phyloP scores from a whole-genome alignment of 129 eudicot species.

The Glebionis coronaria region DNA sequence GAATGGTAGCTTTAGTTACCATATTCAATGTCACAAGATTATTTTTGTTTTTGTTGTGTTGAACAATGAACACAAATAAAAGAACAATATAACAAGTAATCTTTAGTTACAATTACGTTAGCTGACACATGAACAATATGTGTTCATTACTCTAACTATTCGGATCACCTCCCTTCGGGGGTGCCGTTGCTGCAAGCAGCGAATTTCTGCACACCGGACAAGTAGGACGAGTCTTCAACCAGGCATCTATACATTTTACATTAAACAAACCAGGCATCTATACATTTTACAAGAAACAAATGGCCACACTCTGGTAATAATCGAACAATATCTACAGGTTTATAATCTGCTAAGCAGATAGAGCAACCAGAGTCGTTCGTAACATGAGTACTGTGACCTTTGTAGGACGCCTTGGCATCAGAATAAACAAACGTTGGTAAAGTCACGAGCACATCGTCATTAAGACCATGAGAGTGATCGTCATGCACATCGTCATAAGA shows the following conservation, averaged over 20 bases:
- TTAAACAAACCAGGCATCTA: neutral
- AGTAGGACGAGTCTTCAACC: constrained; percentile 3
- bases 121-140: too few relatives aligned
- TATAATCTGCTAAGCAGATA: neutral
- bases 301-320: constrained; percentile 1
- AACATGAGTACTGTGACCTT: neutral
- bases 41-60: too few relatives aligned
- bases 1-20: too few relatives aligned
- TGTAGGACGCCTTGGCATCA: neutral
- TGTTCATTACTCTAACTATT: too few relatives aligned
- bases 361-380: neutral
- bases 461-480: neutral
- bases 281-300: neutral
- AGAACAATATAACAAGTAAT: too few relatives aligned
- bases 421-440: constrained; percentile 1
- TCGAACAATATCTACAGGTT: neutral
- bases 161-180: too few relatives aligned
- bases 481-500: too few relatives aligned
- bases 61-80: too few relatives aligned
- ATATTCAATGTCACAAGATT: too few relatives aligned
- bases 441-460: neutral
- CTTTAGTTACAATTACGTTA: too few relatives aligned
- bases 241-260: neutral
- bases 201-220: constrained; percentile 10
- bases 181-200: neutral